These are phyloP conservation scores for Coemansia sp. DNA, from an alignment of 192 early-diverging fungal species.

Conservation along the genomic window DNA sequence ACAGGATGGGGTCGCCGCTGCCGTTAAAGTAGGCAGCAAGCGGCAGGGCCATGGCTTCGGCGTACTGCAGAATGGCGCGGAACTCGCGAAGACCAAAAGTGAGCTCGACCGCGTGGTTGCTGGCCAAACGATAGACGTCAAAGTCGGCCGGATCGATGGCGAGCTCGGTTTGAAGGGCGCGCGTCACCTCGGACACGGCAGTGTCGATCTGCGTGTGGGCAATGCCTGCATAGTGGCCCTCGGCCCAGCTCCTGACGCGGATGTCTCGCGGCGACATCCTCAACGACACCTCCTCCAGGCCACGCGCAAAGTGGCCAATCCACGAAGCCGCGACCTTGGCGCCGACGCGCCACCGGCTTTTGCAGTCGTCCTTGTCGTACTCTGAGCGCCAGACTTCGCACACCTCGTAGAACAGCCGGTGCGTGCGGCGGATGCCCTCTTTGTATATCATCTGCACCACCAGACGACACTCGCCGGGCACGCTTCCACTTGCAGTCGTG, in stretches of 20 bases:
- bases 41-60: conserved; percentile 45
- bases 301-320: conserved; percentile 51
- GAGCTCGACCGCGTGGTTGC: conserved; percentile 35
- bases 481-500: not conserved
- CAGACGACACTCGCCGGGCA: conserved; percentile 36
- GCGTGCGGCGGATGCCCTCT: conserved; percentile 47
- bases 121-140: conserved; percentile 37
- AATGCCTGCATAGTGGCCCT: conserved; percentile 19
- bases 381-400: conserved; percentile 46
- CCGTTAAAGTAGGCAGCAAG: conserved; percentile 43
- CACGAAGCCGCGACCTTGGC: conserved; percentile 44
- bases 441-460: conserved; percentile 44
- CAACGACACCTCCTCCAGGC: conserved; percentile 51
- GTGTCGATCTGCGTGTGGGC: conserved; percentile 24
- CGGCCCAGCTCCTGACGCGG: conserved; percentile 43
- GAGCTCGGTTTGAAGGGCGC: conserved; percentile 46
- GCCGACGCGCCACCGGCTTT: conserved; percentile 42
- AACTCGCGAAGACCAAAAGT: conserved; percentile 53
- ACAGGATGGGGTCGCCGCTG: conserved; percentile 45
- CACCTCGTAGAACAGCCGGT: conserved; percentile 53
- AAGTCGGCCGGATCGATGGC: conserved; percentile 46
- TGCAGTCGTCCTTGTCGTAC: conserved; percentile 41
- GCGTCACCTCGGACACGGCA: conserved; percentile 23
- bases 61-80: conserved; percentile 47
- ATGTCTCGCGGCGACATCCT: conserved; percentile 33